Base-by-base conservation (phyloP, 768 basidiomycete species). In the Xerocomellus chrysenteron region DNA sequence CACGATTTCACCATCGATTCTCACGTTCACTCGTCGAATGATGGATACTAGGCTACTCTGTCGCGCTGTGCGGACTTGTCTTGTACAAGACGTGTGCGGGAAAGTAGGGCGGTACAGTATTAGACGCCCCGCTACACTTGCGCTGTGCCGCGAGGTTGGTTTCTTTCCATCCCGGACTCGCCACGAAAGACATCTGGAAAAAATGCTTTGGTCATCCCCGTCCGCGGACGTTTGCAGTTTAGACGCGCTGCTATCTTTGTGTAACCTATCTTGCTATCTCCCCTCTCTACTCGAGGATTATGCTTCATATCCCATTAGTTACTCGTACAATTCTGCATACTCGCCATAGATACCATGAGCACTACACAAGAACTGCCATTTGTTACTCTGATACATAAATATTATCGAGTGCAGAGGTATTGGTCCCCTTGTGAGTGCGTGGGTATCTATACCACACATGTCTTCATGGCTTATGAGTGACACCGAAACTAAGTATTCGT, bases 41-140 rank as follows among this genome's bases (percentile, higher is more conserved):
- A 53, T 24, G 28, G 40, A 47, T 32, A 32, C 9, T 65, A 87
- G 91, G 95, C 13, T 98, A 97, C 73, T 87, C 87, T 12, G 83
- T 97, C 64, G 95, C 96, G 0, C 78, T 97, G 5, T 83, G 78
- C 45, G 94, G 94, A 30, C 81, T 97, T 21, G 72, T 98, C 58
- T 73, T 94, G 50, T 96, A 89, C 82, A 95, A 90, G 78, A 89
- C 88, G 0, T 79, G 82, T 5, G 80, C 85, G 7, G 76, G 80
- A 43, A 89, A 88, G 68, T 88, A 62, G 63, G 39, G 35, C 46
- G 10, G 32, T 40, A 36, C 28, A 33, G 28, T 28, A 28, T 28
- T 5, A 28, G 5, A 28, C 28, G 28, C 28, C 17, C 13, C 19
- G 2, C 12, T 9, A 13, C 30, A 28, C 8, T 21, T 19, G 26